Evolutionary conservation across 805 yeast species (phyloP).

Genomic region (Wickerhamomyces chambardii): DNA sequence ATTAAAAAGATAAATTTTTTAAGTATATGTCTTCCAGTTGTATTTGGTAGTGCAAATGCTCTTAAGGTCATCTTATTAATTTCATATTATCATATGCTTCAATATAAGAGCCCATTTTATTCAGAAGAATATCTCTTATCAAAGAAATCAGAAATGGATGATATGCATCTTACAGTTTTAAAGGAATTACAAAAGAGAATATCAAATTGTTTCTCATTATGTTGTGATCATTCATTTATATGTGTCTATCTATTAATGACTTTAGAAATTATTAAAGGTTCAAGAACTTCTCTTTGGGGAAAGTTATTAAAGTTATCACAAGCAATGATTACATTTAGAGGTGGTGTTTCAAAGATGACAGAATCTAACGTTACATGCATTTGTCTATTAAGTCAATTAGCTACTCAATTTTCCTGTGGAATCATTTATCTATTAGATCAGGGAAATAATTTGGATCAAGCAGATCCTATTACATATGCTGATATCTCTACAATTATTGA

Average conservation of each 20-base stretch:
- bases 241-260: conserved; percentile 3
- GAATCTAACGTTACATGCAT: conserved; percentile 5
- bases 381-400: conserved; percentile 5
- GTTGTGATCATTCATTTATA: conserved; percentile 9
- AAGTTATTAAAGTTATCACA: conserved; percentile 3
- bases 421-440: conserved; percentile 4
- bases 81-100: conserved; percentile 3
- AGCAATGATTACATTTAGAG: conserved; percentile 6
- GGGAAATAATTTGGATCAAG: not conserved
- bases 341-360: conserved; percentile 5
- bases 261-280: conserved; percentile 5
- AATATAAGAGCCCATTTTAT: conserved; percentile 1
- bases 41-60: conserved; percentile 8
- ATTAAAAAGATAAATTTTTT: not conserved
- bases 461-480: conserved; percentile 4
- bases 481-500: conserved; percentile 5
- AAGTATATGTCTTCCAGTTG: conserved; percentile 5
- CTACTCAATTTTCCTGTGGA: conserved; percentile 5
- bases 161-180: conserved; percentile 3
- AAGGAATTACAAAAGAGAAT: conserved; percentile 5
- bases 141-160: conserved; percentile 2
- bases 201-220: conserved; percentile 3
- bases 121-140: not conserved
- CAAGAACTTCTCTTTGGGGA: conserved; percentile 4
- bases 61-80: conserved; percentile 6